Evolutionary conservation across 441 rosid genomes (phyloP).

Genomic region (Breynia disticha): DNA sequence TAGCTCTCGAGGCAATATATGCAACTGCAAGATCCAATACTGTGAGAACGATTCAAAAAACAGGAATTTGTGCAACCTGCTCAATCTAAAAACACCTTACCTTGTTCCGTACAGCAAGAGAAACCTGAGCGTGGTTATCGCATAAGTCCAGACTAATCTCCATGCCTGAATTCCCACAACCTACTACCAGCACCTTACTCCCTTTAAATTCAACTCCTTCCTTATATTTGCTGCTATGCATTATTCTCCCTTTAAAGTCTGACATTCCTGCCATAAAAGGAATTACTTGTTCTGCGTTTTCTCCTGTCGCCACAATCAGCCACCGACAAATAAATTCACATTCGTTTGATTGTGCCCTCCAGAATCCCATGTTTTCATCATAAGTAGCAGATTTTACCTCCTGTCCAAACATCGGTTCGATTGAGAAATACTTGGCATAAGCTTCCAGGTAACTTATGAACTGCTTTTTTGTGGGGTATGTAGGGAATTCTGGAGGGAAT

Average conservation of each 20-base stretch:
- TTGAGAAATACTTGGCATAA: conserved; percentile 28
- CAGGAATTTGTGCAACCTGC: too few relatives aligned
- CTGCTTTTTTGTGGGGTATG: conserved; percentile 55
- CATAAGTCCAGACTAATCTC: conserved; percentile 70
- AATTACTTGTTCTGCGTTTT: conserved; percentile 50
- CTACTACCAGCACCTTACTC: conserved; percentile 52
- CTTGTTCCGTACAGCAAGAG: conserved; percentile 53
- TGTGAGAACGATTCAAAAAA: not conserved
- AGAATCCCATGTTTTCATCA: conserved; percentile 30
- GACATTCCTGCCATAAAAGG: conserved; percentile 47
- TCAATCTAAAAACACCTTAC: conserved; percentile 23
- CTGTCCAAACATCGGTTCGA: conserved; percentile 33
- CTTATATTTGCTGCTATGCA: conserved; percentile 48
- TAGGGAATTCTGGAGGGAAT: conserved; percentile 45
- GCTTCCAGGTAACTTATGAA: conserved; percentile 43
- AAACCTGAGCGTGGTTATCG: conserved; percentile 42
- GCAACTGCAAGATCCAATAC: conserved; percentile 36
- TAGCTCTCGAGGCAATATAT: conserved; percentile 67
- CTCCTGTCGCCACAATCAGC: conserved; percentile 66
- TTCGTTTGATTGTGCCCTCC: conserved; percentile 40
- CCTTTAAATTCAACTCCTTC: conserved; percentile 33
- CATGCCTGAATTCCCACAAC: conserved; percentile 86
- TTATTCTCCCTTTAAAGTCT: conserved; percentile 32
- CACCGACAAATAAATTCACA: conserved; percentile 36
- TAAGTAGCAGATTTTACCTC: conserved; percentile 42